Conservation (phyloP, 1,284 basidiomycete genomes). For the Pyrrhoderma noxium region DNA sequence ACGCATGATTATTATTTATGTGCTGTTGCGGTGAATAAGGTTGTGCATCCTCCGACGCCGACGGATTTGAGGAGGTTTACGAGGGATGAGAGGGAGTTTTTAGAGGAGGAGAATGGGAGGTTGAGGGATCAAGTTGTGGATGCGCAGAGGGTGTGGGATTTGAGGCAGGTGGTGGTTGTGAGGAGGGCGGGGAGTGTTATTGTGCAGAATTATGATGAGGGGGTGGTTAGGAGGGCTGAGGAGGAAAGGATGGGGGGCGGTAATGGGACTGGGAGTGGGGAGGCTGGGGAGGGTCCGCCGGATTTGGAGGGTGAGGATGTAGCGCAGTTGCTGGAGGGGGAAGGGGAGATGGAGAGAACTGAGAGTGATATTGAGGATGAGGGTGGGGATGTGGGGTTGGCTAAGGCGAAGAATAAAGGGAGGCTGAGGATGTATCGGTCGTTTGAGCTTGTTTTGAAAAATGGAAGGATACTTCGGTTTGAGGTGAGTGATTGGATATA, state of each 20-base stretch:
- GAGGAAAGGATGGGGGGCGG: no score
- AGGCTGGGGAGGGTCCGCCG: neutral
- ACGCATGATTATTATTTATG: conserved; percentile 74
- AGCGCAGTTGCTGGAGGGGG: conserved; percentile 26
- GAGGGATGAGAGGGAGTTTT: conserved; percentile 30
- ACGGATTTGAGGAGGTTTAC: conserved; percentile 30
- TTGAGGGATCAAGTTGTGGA: conserved; percentile 60
- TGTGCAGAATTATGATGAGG: conserved; percentile 24
- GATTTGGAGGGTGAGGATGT: neutral
- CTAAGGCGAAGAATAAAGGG: conserved; percentile 36
- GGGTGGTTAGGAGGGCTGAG: conserved; percentile 27
- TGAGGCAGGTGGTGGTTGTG: conserved; percentile 58
- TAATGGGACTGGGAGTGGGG: no score
- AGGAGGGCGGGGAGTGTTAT: conserved; percentile 51
- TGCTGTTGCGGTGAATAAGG: conserved; percentile 42
- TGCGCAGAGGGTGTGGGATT: conserved; percentile 60
- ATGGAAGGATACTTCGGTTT: conserved; percentile 63
- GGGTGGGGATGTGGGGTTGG: conserved; percentile 59
- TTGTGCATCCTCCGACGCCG: conserved; percentile 65
- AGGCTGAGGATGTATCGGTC: conserved; percentile 55
- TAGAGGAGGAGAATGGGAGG: conserved; percentile 49
- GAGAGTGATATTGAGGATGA: conserved; percentile 50
- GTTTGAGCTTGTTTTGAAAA: conserved; percentile 69
- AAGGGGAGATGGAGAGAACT: conserved; percentile 31
- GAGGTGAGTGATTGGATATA: conserved; percentile 43